These are phyloP conservation scores for Plasmodium malariae DNA, from an alignment of 169 alveolate genomes.

Conservation along the genomic window DNA sequence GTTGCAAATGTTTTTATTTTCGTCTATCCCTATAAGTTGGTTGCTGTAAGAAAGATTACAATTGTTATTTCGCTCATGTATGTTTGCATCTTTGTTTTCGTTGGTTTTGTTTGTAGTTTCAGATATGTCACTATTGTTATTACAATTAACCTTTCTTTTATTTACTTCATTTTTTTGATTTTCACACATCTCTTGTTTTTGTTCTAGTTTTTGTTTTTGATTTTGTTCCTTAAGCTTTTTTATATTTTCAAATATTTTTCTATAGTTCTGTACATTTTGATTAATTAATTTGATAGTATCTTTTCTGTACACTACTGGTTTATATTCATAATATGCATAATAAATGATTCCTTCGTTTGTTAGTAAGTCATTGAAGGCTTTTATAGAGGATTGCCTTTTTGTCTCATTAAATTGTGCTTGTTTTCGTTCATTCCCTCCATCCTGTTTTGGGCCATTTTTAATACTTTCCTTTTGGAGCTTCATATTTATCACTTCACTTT, in stretches of 20 bases:
- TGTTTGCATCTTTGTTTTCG: slow-evolving; percentile 1
- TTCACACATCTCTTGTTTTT: background rate
- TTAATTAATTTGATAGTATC: slow-evolving; percentile 62
- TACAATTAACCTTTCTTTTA: too few species aligned
- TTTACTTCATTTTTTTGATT: background rate
- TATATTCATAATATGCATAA: slow-evolving; percentile 68
- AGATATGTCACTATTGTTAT: too few species aligned
- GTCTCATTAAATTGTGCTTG: background rate
- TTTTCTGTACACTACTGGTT: slow-evolving; percentile 56
- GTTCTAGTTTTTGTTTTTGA: background rate
- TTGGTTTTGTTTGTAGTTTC: background rate
- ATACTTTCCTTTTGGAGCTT: background rate
- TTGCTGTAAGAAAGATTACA: background rate
- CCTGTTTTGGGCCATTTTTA: background rate
- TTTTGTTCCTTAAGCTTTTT: background rate
- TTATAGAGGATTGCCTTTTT: background rate
- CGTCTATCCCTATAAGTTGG: background rate
- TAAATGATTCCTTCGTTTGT: slow-evolving; percentile 66
- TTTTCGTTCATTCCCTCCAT: background rate
- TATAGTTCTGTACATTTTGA: slow-evolving; percentile 31
- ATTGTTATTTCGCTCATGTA: background rate
- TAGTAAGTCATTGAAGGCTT: slow-evolving; percentile 42
- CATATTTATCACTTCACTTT: background rate
- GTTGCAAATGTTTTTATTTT: slow-evolving; percentile 36
- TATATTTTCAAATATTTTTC: slow-evolving; percentile 49